Evolutionary conservation across 805 yeast genomes (phyloP).

Genomic region (Ogataea saltuana): DNA sequence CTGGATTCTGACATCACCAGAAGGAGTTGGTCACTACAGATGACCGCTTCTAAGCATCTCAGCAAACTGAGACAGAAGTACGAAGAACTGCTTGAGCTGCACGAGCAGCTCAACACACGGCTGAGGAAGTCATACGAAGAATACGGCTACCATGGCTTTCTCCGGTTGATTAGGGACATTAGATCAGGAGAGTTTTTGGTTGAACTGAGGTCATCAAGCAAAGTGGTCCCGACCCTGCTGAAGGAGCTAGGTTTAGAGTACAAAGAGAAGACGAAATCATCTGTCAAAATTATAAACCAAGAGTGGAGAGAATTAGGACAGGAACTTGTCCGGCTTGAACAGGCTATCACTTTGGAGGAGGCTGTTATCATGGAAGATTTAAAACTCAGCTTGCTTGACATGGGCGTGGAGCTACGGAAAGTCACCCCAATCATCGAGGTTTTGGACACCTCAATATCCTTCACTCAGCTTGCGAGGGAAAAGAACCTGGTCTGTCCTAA

Average conservation of each 20-base stretch:
- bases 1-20: conserved; percentile 29
- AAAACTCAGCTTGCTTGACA: conserved; percentile 44
- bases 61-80: conserved; percentile 23
- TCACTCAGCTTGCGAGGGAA: conserved; percentile 72
- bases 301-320: conserved; percentile 58
- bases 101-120: conserved; percentile 10
- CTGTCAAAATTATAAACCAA: conserved; percentile 39
- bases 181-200: conserved; percentile 30
- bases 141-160: conserved; percentile 29
- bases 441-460: conserved; percentile 71
- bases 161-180: conserved; percentile 28
- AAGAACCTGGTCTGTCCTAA: conserved; percentile 65
- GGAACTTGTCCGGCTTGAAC: conserved; percentile 44
- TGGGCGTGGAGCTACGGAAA: conserved; percentile 48
- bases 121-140: conserved; percentile 12
- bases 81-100: conserved; percentile 17
- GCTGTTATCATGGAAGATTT: conserved; percentile 49
- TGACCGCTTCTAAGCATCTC: conserved; percentile 25
- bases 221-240: conserved; percentile 21
- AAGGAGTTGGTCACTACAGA: conserved; percentile 29
- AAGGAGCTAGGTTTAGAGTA: conserved; percentile 15
- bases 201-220: conserved; percentile 30
- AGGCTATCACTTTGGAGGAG: conserved; percentile 57
- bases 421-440: conserved; percentile 54
- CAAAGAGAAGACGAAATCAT: conserved; percentile 29